A percentile compares a stretch with the other conserved stretches of the same genome.
Conservation (phyloP, 441 rosid species). For the Rhodomyrtus psidioides region DNA sequence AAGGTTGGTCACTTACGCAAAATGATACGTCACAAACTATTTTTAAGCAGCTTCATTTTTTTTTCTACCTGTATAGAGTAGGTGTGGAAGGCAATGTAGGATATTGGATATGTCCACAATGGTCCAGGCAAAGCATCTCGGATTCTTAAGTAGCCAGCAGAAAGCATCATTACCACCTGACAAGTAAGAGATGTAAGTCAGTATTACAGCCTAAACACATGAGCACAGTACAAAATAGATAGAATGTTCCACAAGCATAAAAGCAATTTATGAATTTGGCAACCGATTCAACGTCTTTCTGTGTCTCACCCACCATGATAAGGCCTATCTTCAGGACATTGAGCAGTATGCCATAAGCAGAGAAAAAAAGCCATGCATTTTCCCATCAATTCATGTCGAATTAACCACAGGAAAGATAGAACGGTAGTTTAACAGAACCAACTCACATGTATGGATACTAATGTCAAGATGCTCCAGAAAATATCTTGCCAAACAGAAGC, state of each 20-base stretch:
- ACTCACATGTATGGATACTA: constrained; percentile 68
- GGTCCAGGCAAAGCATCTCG: constrained; percentile 78
- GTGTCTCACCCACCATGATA: not conserved
- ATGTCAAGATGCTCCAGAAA: constrained; percentile 70
- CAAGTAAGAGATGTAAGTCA: constrained; percentile 3
- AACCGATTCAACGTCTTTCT: not conserved
- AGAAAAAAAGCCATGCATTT: not conserved
- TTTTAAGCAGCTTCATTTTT: not conserved
- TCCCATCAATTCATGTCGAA: not conserved
- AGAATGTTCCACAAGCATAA: not conserved
- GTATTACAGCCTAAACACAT: not conserved
- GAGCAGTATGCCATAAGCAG: not conserved
- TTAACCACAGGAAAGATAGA: not conserved
- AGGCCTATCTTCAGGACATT: not conserved
- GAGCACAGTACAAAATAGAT: not conserved
- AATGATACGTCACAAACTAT: not conserved
- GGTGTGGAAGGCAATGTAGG: constrained; percentile 85
- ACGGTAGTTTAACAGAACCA: not conserved
- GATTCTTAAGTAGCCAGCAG: constrained; percentile 91
- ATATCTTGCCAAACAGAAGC: constrained; percentile 69
- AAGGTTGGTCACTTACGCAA: not conserved
- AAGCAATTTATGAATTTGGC: not conserved
- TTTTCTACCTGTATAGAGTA: constrained; percentile 68
- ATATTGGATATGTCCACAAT: constrained; percentile 82
- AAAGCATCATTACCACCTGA: constrained; percentile 95